Base-by-base conservation (phyloP, 2,329 filamentous ascomycete species). In the Pyricularia grisea region DNA sequence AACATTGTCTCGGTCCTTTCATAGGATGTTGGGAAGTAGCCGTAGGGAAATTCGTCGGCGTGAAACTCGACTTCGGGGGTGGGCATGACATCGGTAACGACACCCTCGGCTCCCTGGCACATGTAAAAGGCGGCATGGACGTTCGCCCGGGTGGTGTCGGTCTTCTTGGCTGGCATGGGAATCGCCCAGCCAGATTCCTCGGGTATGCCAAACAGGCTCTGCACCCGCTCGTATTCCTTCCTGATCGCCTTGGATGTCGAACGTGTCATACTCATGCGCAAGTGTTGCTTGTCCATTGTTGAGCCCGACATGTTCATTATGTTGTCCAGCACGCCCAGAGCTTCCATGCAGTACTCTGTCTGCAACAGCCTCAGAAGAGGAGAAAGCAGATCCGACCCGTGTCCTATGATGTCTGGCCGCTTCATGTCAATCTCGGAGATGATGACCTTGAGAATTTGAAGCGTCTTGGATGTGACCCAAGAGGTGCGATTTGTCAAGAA, bases 191-290 rank as follows among this genome's bases (percentile, higher is more conserved):
- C 95, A 20, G 92, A 95, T 27, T 93, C 90, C 76, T 98, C 94
- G 0, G 95, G 95, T 70, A 99, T 98, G 31, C 96, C 96, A 77
- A 98, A 99, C 42, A 99, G 81, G 75, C 93, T 97, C 77, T 97
- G 92, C 0, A 93, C 97, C 27, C 92, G 90, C 76, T 97, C 94
- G 74, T 97, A 98, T 79, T 98, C 94, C 77, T 97, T 98, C 66
- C 92, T 90, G 67, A 95, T 91, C 0, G 91, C 88, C 73, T 92
- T 91, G 0, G 93, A 95, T 2, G 93, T 93, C 0, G 92, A 90
- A 14, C 92, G 90, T 5, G 93, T 94, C 93, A 99, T 97, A 78
- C 94, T 98, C 96, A 99, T 99, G 58, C 95, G 89, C 70, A 99
- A 82, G 76, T 98, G 93, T 74, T 97, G 93, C 74, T 92, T 93